Evolutionary conservation across 352 stramenopile species (phyloP), one percentile per base, ranked within the genome.

Genomic region (Phytopythium helicoides): DNA sequence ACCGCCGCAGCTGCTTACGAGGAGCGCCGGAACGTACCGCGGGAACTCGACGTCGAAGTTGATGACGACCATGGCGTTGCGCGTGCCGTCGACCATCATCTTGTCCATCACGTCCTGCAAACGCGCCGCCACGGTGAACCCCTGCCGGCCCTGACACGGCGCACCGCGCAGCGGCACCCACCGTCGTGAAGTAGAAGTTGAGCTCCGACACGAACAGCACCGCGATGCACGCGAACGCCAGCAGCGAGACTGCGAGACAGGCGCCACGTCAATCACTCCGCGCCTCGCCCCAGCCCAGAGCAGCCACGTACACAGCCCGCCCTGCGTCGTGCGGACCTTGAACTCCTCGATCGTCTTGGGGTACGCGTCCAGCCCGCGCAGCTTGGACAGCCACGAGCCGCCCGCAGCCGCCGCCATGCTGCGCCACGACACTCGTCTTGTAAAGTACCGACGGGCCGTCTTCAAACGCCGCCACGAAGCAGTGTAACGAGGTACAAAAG

Each of bases 261-360:
- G 45, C 28, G n/a, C 18, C 22, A 4, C 4, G 23, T 49, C 25
- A 49, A 16, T 23, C 42, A 7, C 25, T 46, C 19, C 25, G 16
- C 2, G 37, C 18, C 36, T 21, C 37, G 16, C 25, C 12, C 16
- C 9, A 25, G 36, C 40, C 10, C 40, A 7, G 6, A 9, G 21
- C 21, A 21, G 25, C 25, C 16, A 83, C 74, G 52, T 71, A 86
- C 77, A 88, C n/a, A 94, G 35, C 0, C 84, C 84, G 16, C 84
- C 84, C 52, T 92, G 77, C 51, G 86, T 77, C 36, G 84, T 94
- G 56, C 81, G 80, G 52, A 92, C 81, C 68, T 92, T 94, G 65
- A 94, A 94, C 71, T 94, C 84, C 50, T 94, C 84, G 52, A 94
- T 89, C 25, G 84, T 92, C 74, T 94, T 94, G 15, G 84, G 84